Percentiles rank a stretch among this genome's conserved stretches.
Evolutionary conservation across 495 filamentous ascomycete species (phyloP).

Genomic region (Penicillium desertorum): DNA sequence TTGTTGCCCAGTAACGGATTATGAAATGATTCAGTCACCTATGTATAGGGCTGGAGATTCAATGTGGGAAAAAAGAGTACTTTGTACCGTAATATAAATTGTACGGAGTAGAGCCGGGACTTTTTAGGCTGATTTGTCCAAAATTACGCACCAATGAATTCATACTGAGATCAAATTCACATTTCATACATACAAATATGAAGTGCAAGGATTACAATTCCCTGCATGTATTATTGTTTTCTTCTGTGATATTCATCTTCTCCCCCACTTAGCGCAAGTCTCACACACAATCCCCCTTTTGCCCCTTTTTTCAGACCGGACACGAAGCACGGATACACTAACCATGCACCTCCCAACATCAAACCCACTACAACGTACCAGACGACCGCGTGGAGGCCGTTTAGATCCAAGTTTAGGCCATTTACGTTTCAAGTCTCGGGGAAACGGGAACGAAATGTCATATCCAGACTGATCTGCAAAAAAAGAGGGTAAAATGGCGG

Average conservation of each 20-base stretch:
- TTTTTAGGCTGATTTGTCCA: constrained; percentile 1
- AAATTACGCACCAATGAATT: constrained; percentile 17
- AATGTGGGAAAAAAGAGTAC: not conserved
- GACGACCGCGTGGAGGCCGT: not conserved
- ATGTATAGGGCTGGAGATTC: not conserved
- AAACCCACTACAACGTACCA: not conserved
- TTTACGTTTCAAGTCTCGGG: constrained; percentile 3
- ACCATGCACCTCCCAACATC: not conserved
- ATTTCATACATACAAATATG: too few species aligned
- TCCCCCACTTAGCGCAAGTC: not conserved
- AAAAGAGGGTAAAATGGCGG: not conserved
- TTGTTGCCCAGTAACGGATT: not conserved
- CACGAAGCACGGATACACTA: constrained; percentile 8
- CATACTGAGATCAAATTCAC: not conserved
- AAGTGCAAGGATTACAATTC: too few species aligned
- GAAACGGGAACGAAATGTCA: constrained; percentile 4
- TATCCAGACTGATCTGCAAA: too few species aligned
- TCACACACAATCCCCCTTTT: not conserved
- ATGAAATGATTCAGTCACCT: not conserved
- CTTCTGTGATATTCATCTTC: not conserved
- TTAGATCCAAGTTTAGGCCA: not conserved
- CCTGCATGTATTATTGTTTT: too few species aligned
- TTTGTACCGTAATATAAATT: not conserved
- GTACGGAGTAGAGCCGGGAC: not conserved
- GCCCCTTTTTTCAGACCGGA: constrained; percentile 17